A percentile compares a stretch with the other conserved stretches of the same genome.
phyloP scores from a whole-genome alignment of 192 early-diverging fungal genomes.

The Physocladia obscura region DNA sequence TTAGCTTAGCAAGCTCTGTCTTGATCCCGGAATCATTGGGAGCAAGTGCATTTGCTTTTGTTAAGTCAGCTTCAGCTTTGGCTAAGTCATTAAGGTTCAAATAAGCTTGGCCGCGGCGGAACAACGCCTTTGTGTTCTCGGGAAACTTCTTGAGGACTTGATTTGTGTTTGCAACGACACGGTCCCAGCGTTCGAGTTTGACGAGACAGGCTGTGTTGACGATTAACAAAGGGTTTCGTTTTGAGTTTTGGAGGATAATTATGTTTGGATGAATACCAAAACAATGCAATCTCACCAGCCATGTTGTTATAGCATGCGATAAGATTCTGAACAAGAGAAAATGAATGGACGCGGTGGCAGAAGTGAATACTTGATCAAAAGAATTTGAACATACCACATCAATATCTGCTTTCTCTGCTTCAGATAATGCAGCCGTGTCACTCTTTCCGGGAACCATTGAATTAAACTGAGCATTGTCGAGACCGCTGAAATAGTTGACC shows the following conservation, averaged over 20 bases:
- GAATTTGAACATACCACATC: conserved; percentile 24
- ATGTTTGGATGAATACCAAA: neutral
- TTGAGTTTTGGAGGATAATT: neutral
- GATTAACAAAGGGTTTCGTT: neutral
- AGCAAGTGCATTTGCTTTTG: conserved; percentile 37
- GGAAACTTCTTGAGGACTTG: conserved; percentile 40
- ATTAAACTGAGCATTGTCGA: conserved; percentile 33
- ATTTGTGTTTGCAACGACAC: conserved; percentile 30
- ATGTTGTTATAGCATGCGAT: conserved; percentile 48
- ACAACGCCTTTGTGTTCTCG: conserved; percentile 46
- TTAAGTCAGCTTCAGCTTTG: conserved; percentile 39
- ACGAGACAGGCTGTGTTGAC: conserved; percentile 40
- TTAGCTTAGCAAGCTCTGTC: conserved; percentile 30
- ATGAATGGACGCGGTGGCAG: neutral
- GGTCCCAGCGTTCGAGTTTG: conserved; percentile 29
- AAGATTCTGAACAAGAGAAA: conserved; percentile 30
- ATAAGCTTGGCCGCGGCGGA: conserved; percentile 42
- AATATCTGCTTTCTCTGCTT: conserved; percentile 35
- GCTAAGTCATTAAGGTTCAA: conserved; percentile 33
- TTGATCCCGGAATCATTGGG: conserved; percentile 42
- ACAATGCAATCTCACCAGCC: conserved; percentile 34
- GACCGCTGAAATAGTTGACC: conserved; percentile 38
- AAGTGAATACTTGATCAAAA: neutral
- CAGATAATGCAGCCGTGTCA: conserved; percentile 4
- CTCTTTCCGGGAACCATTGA: conserved; percentile 26